Evolutionary conservation across 2,329 filamentous ascomycete species (phyloP), one percentile per base, ranked within the genome.

Genomic region (Fusarium verticillioides): DNA sequence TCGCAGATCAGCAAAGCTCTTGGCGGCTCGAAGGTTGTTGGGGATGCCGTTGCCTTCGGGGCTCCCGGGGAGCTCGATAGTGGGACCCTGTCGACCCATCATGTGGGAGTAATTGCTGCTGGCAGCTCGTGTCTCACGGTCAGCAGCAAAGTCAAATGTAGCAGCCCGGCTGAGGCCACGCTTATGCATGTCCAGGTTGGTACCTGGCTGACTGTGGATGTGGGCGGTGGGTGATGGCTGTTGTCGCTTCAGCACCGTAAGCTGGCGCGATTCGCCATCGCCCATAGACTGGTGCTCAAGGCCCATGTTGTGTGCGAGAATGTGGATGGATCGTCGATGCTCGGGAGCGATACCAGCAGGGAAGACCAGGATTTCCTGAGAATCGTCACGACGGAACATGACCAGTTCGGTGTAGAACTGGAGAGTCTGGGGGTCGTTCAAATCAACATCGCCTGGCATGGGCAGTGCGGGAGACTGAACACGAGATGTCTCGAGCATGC

Each of bases 91-190:
- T 72, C 96, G 91, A 28, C 93, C 92, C 66, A 97, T 88, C 5
- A 93, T 89, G 77, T 91, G 91, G 74, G 82, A 78, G 75, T 95
- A 96, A 74, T 92, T 92, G 74, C 89, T 91, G 54, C 87, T 87
- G 26, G 91, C 91, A 37, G 85, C 85, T 26, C 88, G 84, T 28
- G 93, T 92, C 70, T 92, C 93, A 60, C 93, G 89, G 58, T 93
- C 90, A 71, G 95, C 93, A 74, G 94, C 95, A 82, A 98, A 98
- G 82, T 98, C 96, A 75, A 97, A 97, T 5, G 96, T 98, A n/a
- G 96, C 96, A 21, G 96, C 95, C 71, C 96, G 92, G 84, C 95
- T 97, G 40, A 99, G 86, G 9, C 92, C 93, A 69, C 96, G 93
- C 75, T 96, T 92, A 76, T 94, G 92, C 63, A 93, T 90, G 73